Evolutionary conservation across 192 early-diverging fungal species (phyloP).

Genomic region (Coemansia sp.): DNA sequence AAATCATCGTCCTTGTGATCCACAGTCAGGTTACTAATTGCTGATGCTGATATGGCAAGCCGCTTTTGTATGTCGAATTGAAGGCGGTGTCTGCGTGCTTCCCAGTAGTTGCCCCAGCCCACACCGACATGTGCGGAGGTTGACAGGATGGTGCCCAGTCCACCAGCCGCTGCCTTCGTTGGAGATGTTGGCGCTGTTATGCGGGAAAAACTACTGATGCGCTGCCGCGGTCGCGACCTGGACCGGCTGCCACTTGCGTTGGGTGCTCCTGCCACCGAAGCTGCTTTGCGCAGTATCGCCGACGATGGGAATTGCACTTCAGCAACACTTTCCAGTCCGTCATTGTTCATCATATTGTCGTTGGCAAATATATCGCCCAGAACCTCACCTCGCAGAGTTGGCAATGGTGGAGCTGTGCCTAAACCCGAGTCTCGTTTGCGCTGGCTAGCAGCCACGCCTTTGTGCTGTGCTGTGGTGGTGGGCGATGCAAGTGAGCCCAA

Average conservation of each 20-base stretch:
- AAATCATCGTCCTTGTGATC: conserved; percentile 2
- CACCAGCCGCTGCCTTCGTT: background rate
- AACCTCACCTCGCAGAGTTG: conserved; percentile 16
- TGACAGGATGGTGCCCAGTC: conserved; percentile 32
- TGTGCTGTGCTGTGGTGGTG: background rate
- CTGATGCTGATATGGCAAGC: conserved; percentile 19
- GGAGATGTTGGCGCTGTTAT: background rate
- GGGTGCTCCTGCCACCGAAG: conserved; percentile 36
- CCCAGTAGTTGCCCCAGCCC: conserved; percentile 55
- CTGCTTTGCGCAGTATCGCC: conserved; percentile 36
- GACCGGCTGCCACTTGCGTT: conserved; percentile 2
- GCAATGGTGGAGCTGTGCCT: background rate
- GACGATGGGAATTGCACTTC: conserved; percentile 19
- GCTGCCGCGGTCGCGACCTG: conserved; percentile 18
- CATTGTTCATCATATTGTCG: conserved; percentile 10
- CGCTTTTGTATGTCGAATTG: conserved; percentile 41
- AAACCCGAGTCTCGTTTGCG: conserved; percentile 9
- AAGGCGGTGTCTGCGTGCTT: conserved; percentile 34
- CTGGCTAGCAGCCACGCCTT: background rate
- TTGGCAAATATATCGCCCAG: conserved; percentile 42
- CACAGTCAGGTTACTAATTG: background rate
- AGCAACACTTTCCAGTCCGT: background rate
- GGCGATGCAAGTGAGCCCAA: background rate
- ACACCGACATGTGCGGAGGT: conserved; percentile 41
- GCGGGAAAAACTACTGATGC: conserved; percentile 41